Conservation (phyloP, 345 rosid genomes). For the Populus pruinosa region DNA sequence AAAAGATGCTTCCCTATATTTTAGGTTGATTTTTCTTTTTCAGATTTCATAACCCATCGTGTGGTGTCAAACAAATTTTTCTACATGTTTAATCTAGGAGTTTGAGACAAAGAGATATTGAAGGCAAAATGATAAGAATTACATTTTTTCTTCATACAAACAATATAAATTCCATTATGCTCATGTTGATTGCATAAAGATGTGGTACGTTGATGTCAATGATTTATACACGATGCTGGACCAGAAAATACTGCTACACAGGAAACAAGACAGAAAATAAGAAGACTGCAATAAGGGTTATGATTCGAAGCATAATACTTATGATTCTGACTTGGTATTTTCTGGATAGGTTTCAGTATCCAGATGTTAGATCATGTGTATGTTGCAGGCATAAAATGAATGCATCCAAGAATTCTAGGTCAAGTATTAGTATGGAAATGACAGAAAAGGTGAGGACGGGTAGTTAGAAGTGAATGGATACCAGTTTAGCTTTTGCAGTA, state of each 20-base stretch:
- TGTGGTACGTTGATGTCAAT: neutral
- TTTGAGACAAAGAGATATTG: neutral
- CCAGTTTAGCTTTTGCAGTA: conserved; percentile 86
- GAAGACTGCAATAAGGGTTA: neutral
- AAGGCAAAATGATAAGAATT: neutral
- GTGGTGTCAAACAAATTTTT: neutral
- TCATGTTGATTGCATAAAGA: neutral
- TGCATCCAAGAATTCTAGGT: neutral
- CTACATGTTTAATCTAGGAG: neutral
- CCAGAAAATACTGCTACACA: neutral
- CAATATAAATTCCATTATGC: neutral
- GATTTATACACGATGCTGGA: too few relatives aligned
- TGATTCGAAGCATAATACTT: neutral
- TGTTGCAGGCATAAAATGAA: neutral
- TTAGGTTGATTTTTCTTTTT: neutral
- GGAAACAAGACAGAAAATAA: neutral
- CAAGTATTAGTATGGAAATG: neutral
- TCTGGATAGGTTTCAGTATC: neutral
- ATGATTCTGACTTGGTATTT: neutral
- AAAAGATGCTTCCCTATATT: too few relatives aligned
- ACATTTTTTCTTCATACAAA: neutral
- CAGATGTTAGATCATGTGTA: neutral
- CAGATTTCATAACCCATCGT: neutral
- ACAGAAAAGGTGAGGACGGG: neutral
- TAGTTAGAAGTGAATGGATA: conserved; percentile 21